Conservation (phyloP, 2,329 filamentous ascomycete species). For the Talaromyces sp. region DNA sequence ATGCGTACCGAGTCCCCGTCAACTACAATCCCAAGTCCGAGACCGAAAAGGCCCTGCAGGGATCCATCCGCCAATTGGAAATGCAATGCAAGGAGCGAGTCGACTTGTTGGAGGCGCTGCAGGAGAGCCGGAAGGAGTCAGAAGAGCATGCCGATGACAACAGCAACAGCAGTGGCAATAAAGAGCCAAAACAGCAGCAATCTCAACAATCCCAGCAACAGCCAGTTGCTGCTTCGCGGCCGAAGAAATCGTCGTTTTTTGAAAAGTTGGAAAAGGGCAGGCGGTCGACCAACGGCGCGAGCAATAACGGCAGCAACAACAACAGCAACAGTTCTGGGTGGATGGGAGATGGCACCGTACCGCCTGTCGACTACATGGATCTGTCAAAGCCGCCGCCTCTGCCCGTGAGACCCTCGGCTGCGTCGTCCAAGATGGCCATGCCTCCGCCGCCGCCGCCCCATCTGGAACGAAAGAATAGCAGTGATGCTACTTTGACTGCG, state of each 20-base stretch:
- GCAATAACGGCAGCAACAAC: conserved; percentile 13
- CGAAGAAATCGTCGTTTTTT: conserved; percentile 10
- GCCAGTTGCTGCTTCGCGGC: conserved; percentile 11
- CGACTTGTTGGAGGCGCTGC: conserved; percentile 76
- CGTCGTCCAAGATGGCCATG: background rate
- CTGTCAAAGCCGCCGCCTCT: conserved; percentile 67
- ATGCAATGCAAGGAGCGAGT: conserved; percentile 90
- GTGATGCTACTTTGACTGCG: conserved; percentile 17
- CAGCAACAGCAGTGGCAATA: conserved; percentile 1
- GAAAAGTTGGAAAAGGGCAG: conserved; percentile 24
- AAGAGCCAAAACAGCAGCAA: conserved; percentile 19
- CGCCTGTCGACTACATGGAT: conserved; percentile 72
- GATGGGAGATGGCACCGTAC: conserved; percentile 77
- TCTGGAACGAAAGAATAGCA: conserved; percentile 2
- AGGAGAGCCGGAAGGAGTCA: conserved; percentile 57
- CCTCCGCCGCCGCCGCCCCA: background rate
- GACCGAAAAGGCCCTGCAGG: conserved; percentile 75
- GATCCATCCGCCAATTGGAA: conserved; percentile 77
- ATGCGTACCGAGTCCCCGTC: conserved; percentile 66
- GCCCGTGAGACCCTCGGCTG: conserved; percentile 37
- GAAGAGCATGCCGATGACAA: conserved; percentile 4
- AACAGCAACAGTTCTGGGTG: conserved; percentile 45
- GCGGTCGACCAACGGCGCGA: conserved; percentile 19
- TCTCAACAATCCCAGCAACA: background rate
- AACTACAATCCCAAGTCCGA: conserved; percentile 68